Conservation (phyloP, 176 grass and related monocot genomes). For the Oryza brachyantha region DNA sequence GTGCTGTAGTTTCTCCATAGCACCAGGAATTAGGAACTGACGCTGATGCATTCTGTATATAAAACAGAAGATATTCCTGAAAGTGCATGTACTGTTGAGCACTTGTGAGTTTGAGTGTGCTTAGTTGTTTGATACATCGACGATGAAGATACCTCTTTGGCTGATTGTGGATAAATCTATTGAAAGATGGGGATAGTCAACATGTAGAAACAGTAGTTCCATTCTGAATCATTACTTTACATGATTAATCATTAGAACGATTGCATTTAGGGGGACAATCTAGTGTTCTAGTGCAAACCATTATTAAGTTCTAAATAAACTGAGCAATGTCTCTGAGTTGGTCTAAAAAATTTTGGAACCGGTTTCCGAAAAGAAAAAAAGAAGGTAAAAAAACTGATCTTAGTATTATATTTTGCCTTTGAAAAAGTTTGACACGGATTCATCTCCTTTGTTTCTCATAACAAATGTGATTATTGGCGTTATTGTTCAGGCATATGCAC, state of each 20-base stretch:
- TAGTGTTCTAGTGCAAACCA: not conserved
- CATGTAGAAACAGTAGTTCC: not conserved
- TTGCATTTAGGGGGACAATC: not conserved
- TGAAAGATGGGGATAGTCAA: constrained; percentile 2
- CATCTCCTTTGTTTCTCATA: not conserved
- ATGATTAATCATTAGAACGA: constrained; percentile 4
- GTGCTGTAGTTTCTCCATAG: not conserved
- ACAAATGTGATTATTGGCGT: not conserved
- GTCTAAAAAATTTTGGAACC: not conserved
- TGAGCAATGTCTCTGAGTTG: not conserved
- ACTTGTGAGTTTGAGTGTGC: not conserved
- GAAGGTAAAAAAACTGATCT: not conserved
- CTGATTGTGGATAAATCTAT: not conserved
- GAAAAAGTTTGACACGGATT: not conserved
- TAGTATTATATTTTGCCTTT: not conserved
- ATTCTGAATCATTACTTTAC: not conserved
- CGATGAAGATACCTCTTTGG: not conserved
- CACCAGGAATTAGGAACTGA: not conserved
- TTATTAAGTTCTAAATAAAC: not conserved
- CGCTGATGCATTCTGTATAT: not conserved
- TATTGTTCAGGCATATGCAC: constrained; percentile 68
- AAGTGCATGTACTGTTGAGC: not conserved
- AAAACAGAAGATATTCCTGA: not conserved
- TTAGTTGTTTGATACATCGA: not conserved
- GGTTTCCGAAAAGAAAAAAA: not conserved